Evolutionary conservation across 345 rosid species (phyloP).

Genomic region (Boechera retrofracta): DNA sequence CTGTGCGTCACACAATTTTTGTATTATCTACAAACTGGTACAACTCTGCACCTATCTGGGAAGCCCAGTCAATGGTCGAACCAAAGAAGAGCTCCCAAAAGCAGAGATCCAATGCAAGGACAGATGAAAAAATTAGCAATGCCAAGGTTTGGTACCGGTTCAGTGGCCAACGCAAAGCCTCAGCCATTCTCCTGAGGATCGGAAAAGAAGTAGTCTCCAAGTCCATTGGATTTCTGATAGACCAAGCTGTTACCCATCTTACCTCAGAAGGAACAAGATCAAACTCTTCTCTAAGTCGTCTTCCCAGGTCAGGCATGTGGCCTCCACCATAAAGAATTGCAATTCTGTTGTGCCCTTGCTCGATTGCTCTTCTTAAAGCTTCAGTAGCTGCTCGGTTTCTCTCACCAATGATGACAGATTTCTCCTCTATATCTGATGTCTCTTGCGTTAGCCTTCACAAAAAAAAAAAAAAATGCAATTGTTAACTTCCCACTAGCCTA

Average conservation of each 20-base stretch:
- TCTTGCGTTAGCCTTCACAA: constrained; percentile 72
- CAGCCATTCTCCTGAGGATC: constrained; percentile 67
- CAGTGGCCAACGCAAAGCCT: constrained; percentile 80
- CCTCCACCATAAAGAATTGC: constrained; percentile 94
- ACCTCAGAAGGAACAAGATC: constrained; percentile 68
- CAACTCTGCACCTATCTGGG: constrained; percentile 54
- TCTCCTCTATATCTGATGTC: constrained; percentile 76
- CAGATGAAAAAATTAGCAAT: constrained; percentile 69
- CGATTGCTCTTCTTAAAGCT: constrained; percentile 66
- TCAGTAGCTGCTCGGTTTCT: constrained; percentile 79
- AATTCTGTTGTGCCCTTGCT: constrained; percentile 71
- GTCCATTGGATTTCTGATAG: constrained; percentile 60
- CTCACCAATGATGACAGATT: constrained; percentile 89
- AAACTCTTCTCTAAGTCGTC: constrained; percentile 76
- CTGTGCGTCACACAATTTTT: constrained; percentile 41
- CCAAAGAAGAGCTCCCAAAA: constrained; percentile 83
- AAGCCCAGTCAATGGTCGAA: constrained; percentile 62
- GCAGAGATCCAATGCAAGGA: constrained; percentile 88
- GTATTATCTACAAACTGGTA: constrained; percentile 50
- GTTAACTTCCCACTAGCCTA: constrained; percentile 1
- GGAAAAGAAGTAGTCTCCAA: constrained; percentile 61
- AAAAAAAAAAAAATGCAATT: neutral
- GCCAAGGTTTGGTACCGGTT: constrained; percentile 90
- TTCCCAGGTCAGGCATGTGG: constrained; percentile 96
- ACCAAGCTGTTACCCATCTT: constrained; percentile 95